Base-by-base conservation (phyloP, 139 green algal species). In the Penium margaritaceum region DNA sequence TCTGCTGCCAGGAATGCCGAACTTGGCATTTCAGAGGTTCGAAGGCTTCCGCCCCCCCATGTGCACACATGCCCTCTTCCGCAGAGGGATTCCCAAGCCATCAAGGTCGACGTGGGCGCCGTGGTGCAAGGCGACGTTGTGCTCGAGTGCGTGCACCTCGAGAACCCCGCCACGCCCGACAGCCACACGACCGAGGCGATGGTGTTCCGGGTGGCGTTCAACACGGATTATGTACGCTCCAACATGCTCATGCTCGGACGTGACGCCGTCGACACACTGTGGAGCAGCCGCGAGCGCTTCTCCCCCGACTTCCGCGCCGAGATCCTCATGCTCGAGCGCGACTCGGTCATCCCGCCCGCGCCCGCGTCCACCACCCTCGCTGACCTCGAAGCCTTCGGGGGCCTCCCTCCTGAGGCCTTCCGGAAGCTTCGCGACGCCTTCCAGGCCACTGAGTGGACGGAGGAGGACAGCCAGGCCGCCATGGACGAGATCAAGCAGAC, bases 121-220 rank as follows among this genome's bases (percentile, higher is more conserved):
- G 39, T 36, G 37, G 54, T 81, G 47, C 67, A 78, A 32, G 75
- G 75, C 1, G 75, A 81, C 41, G 68, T 81, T 12, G 75, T 81
- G 41, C 21, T 81, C 15, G 68, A 81, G 63, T 77, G 67, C 54
- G 19, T 77, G n/a, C 75, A 81, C 43, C 6, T 78, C 17, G 51
- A 78, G 9, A 6, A 21, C 38, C 46, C 32, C 5, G n/a, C n/a
- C n/a, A n/a, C n/a, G n/a, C 27, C 37, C 24, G 68, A 46, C n/a
- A 24, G 51, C 15, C 29, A 15, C n/a, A 29, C 33, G 24, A 30
- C 43, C 30, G 75, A 81, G 63, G 33, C 63, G 44, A 57, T 73
- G 67, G 77, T 81, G 75, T 81, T 77, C 32, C 58, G 75, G 29
- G 39, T 64, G 15, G 44, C 77, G 35, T 81, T 81, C 60, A 81